Percentiles rank a stretch among this genome's conserved stretches.
Conservation (phyloP, 2,329 filamentous ascomycete species). For the Lecanosticta acicola region DNA sequence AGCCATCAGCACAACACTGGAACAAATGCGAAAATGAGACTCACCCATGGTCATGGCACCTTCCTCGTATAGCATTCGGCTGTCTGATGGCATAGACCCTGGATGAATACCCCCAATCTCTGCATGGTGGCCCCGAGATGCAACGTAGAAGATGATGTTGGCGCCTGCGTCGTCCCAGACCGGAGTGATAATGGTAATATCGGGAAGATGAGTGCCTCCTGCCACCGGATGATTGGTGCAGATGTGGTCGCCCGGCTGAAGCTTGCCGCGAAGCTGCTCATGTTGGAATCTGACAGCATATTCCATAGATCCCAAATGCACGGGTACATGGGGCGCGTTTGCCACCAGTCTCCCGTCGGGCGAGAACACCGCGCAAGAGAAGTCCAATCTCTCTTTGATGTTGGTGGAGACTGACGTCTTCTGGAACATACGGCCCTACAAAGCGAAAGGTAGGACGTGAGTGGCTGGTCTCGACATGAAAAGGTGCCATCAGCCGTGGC, state of each 20-base stretch:
- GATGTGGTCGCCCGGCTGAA: conserved; percentile 37
- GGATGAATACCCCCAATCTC: conserved; percentile 39
- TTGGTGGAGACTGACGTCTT: conserved; percentile 51
- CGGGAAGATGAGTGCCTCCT: conserved; percentile 40
- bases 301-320: conserved; percentile 42
- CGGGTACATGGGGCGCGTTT: conserved; percentile 40
- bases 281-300: conserved; percentile 39
- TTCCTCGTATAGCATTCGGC: conserved; percentile 41
- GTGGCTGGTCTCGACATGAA: no score
- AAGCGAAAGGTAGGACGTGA: no score
- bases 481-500: no score
- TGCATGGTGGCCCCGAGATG: conserved; percentile 37
- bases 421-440: conserved; percentile 51
- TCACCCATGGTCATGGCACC: conserved; percentile 35
- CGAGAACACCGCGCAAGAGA: conserved; percentile 41
- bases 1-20: not conserved
- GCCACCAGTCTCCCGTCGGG: conserved; percentile 40
- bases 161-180: conserved; percentile 29
- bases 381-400: conserved; percentile 42
- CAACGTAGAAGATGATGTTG: conserved; percentile 37
- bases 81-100: conserved; percentile 41
- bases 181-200: conserved; percentile 41
- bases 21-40: conserved; percentile 6
- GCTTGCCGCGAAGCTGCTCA: conserved; percentile 30
- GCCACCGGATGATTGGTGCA: conserved; percentile 38